Evolutionary conservation across 805 yeast genomes (phyloP), one percentile per base, ranked within the genome.

Genomic region (Starmerella sirachaensis): DNA sequence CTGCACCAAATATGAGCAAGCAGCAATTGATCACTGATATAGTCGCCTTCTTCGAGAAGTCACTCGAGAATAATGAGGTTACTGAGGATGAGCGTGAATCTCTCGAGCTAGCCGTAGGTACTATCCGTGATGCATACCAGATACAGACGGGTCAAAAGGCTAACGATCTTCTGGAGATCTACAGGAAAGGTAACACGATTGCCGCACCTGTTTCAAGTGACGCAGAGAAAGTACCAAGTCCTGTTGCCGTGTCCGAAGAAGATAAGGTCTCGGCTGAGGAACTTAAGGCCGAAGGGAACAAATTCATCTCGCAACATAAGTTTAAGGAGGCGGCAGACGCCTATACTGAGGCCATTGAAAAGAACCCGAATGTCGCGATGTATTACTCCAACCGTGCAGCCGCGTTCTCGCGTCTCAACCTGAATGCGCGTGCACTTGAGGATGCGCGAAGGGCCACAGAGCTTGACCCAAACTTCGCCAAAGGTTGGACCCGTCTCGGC

Each of bases 321-420:
- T 88, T 70, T 55, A 66, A 64, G 12, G 65, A 59, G 26, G 97
- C 98, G 4, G 68, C 84, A 37, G 70, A 68, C 18, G 74, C 77
- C 48, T 91, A 91, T 61, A 70, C 93, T 6, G 74, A 72, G 38
- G 97, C 97, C 9, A 72, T 91, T 49, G 72, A 62, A 18, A 60
- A 77, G 44, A 67, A 75, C 47, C 74, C 85, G 38, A 59, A 68
- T 13, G 85, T 84, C 57, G 85, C 86, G 13, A 82, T 91, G 16
- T 91, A 78, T 60, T 73, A 71, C 45, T 85, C 97, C 24, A 91
- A 91, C 64, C 76, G 98, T 56, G 97, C 98, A 11, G 98, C 98
- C 29, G 97, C 97, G 3, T 76, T 81, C 61, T 80, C 94, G 9
- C 82, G 94, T 5, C 53, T 71, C 21, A 70, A 74, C 46, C 65